A percentile compares a stretch with the other conserved stretches of the same genome.
Conservation (phyloP, 2,329 filamentous ascomycete species). For the Cryphonectria nitschkei region DNA sequence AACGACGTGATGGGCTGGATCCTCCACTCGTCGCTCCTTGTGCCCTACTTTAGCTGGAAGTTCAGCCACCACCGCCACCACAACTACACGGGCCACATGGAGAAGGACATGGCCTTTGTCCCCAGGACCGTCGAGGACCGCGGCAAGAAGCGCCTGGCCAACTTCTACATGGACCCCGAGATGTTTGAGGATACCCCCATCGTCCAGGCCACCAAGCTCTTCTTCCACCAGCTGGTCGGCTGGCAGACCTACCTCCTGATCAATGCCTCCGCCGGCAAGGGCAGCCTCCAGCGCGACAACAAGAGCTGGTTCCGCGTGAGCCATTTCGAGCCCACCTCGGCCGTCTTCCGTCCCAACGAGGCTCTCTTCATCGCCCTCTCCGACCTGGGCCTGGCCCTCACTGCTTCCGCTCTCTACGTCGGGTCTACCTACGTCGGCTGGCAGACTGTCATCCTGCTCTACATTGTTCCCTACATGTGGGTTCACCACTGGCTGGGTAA, state of each 20-base stretch:
- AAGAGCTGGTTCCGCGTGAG: slow-evolving; percentile 47
- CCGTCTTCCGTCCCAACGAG: slow-evolving; percentile 63
- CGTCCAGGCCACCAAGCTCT: slow-evolving; percentile 54
- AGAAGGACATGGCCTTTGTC: slow-evolving; percentile 69
- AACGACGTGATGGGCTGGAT: slow-evolving; percentile 67
- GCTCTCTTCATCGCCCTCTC: slow-evolving; percentile 59
- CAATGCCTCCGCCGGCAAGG: slow-evolving; percentile 56
- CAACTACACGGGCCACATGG: slow-evolving; percentile 68
- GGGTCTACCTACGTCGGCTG: slow-evolving; percentile 57
- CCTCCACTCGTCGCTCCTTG: slow-evolving; percentile 67
- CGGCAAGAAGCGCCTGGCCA: slow-evolving; percentile 40
- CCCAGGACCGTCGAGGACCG: slow-evolving; percentile 50
- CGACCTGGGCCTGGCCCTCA: slow-evolving; percentile 62
- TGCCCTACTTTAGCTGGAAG: slow-evolving; percentile 76
- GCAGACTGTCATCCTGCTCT: slow-evolving; percentile 61
- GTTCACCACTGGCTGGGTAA: slow-evolving; percentile 71
- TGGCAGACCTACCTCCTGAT: slow-evolving; percentile 67
- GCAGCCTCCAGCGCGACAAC: slow-evolving; percentile 51
- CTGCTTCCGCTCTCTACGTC: slow-evolving; percentile 54
- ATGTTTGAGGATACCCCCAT: slow-evolving; percentile 67
- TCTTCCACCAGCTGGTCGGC: slow-evolving; percentile 66
- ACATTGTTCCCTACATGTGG: slow-evolving; percentile 69
- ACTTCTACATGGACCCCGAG: slow-evolving; percentile 52
- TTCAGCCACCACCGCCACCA: slow-evolving; percentile 72
- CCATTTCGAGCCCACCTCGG: slow-evolving; percentile 66